A percentile compares a stretch with the other conserved stretches of the same genome.
phyloP scores from a whole-genome alignment of 176 grass and related monocot species.

The Coix lacrymajobi region DNA sequence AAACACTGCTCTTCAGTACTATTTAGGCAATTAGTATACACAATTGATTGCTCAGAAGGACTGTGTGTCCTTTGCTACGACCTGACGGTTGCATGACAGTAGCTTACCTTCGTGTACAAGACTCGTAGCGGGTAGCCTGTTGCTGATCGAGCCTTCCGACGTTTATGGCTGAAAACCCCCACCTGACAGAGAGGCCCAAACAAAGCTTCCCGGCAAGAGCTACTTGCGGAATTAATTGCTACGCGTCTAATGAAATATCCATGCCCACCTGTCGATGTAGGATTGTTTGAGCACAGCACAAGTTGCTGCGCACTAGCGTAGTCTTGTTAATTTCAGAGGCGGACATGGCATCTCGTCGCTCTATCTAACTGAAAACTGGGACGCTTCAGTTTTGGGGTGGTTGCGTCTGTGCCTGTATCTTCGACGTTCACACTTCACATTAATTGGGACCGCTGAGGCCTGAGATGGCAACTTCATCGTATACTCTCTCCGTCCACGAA shows the following conservation, averaged over 20 bases:
- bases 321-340: slow-evolving; percentile 9
- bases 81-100: neutral
- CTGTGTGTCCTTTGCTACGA: neutral
- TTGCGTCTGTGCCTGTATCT: neutral
- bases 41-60: neutral
- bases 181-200: neutral
- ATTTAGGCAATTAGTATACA: neutral
- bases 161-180: neutral
- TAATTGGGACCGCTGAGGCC: neutral
- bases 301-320: slow-evolving; percentile 11
- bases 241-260: neutral
- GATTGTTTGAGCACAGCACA: neutral
- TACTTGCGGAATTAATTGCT: slow-evolving; percentile 6
- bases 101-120: neutral
- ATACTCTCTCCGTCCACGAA: no score
- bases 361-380: neutral
- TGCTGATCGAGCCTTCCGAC: neutral
- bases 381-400: neutral
- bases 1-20: neutral
- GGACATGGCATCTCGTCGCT: slow-evolving; percentile 29
- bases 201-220: neutral
- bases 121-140: neutral
- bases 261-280: neutral
- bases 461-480: neutral
- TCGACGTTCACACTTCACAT: no score